Conservation (phyloP, 1,284 basidiomycete genomes). For the Trichosporon ovoides region DNA sequence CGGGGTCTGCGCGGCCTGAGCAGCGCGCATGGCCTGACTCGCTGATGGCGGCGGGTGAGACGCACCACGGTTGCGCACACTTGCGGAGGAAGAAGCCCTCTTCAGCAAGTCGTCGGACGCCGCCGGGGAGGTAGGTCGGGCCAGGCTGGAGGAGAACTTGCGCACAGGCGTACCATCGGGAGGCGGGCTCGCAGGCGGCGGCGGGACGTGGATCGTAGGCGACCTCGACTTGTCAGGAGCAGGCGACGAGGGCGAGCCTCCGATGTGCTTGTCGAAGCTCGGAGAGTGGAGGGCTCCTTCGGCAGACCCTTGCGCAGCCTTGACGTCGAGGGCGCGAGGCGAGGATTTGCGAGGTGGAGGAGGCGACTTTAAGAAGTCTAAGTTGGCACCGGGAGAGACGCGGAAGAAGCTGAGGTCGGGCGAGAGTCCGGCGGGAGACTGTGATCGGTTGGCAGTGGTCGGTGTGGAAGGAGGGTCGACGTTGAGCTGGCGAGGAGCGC, state of each 20-base stretch:
- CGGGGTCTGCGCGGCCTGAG: background rate
- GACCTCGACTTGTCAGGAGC: conserved; percentile 70
- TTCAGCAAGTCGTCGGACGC: conserved; percentile 81
- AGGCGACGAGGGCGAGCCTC: conserved; percentile 23
- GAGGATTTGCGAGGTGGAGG: conserved; percentile 22
- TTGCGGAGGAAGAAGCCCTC: conserved; percentile 74
- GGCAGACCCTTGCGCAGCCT: background rate
- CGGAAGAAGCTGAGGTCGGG: conserved; percentile 46
- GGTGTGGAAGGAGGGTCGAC: conserved; percentile 29
- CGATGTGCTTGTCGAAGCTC: conserved; percentile 20
- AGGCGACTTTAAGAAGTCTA: conserved; percentile 49
- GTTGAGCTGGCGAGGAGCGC: conserved; percentile 21
- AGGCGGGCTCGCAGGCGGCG: conserved; percentile 73
- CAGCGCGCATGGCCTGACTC: conserved; percentile 42
- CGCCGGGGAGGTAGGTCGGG: conserved; percentile 79
- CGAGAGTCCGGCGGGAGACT: conserved; percentile 10
- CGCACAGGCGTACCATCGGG: conserved; percentile 53
- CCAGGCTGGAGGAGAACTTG: conserved; percentile 50
- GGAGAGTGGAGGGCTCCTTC: conserved; percentile 30
- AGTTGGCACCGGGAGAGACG: conserved; percentile 39
- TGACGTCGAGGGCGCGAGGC: conserved; percentile 7
- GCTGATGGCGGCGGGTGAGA: background rate
- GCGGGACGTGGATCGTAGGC: conserved; percentile 76
- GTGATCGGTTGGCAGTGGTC: conserved; percentile 29
- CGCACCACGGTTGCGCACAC: conserved; percentile 4